Evolutionary conservation across 768 basidiomycete genomes (phyloP), one percentile per base, ranked within the genome.

Genomic region (Mrakia hoshinonis): DNA sequence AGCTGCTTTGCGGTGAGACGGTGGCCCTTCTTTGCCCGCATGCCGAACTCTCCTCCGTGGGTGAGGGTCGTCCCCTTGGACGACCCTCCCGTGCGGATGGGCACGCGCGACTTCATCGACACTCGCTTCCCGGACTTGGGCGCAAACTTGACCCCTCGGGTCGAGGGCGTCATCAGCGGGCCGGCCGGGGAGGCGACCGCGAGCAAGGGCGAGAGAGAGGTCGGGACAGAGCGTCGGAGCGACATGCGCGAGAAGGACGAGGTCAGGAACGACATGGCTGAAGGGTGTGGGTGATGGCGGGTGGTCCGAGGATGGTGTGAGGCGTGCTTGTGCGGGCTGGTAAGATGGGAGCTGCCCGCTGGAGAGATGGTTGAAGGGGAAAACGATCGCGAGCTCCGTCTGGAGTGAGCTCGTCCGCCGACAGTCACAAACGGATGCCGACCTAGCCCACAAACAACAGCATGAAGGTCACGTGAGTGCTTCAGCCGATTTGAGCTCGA

Each of bases 21-120:
- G 60, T 85, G 85, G 0, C 91, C 91, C 15, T 46, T 48, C 75
- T 90, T 89, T 58, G 96, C 89, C 67, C 95, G 82, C 58, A 98
- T 85, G 12, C 96, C 96, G 85, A 87, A 99, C 9, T 94, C 89
- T 48, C 63, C 70, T 47, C 94, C 96, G 75, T 86, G 91, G 15
- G 91, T 87, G 49, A 98, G 85, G 1, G 92, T 92, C 4, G 96
- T 94, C 26, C 95, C 96, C 78, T 92, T 90, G 15, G 86, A 90
- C 22, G 92, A 93, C 15, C 96, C 96, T 67, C 95, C 96, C 18
- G 58, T 67, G 15, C 64, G 70, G 36, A 72, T 67, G 13, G 70
- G 70, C n/a, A 61, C 43, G 11, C 70, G 64, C 18, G 64, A 64
- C 55, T 72, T 72, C 15, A 51, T 13, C 3, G 70, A 43, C 6